Percentiles rank a stretch among this genome's conserved stretches.
Conservation (phyloP, 164 flowering plant species). For the Chloranthus sessilifolius region DNA sequence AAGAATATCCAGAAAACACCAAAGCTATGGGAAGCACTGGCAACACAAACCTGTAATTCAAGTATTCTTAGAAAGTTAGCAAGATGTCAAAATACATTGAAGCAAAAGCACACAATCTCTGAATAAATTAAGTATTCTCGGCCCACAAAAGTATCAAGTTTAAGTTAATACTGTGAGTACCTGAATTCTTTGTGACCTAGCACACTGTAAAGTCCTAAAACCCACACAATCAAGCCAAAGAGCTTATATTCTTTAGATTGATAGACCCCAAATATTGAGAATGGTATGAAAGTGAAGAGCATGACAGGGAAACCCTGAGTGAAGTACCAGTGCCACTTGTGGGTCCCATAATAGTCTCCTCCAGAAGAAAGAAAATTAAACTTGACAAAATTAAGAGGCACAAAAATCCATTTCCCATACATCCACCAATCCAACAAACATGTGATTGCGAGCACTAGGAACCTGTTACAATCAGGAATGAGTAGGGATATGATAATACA, state of each 20-base stretch:
- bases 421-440: slow-evolving; percentile 64
- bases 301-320: slow-evolving; percentile 80
- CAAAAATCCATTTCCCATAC: slow-evolving; percentile 78
- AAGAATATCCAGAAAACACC: slow-evolving; percentile 71
- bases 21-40: slow-evolving; percentile 90
- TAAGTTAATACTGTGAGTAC: slow-evolving; percentile 23
- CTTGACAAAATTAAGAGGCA: slow-evolving; percentile 84
- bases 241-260: slow-evolving; percentile 70
- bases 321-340: slow-evolving; percentile 94
- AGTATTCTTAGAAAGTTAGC: slow-evolving; percentile 14
- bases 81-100: slow-evolving; percentile 7
- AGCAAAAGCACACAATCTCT: neutral
- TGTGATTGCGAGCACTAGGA: slow-evolving; percentile 50
- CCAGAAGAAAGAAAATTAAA: slow-evolving; percentile 92
- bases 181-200: slow-evolving; percentile 98
- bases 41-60: slow-evolving; percentile 72
- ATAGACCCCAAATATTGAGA: slow-evolving; percentile 48
- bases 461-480: slow-evolving; percentile 37
- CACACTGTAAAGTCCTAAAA: slow-evolving; percentile 68
- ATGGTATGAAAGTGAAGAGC: slow-evolving; percentile 77
- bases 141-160: neutral
- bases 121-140: neutral
- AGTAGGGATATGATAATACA: slow-evolving; percentile 4
- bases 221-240: slow-evolving; percentile 72
- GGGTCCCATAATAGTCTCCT: slow-evolving; percentile 94